Conservation (phyloP, 179 eudicot species). For the Camellia oleifera region DNA sequence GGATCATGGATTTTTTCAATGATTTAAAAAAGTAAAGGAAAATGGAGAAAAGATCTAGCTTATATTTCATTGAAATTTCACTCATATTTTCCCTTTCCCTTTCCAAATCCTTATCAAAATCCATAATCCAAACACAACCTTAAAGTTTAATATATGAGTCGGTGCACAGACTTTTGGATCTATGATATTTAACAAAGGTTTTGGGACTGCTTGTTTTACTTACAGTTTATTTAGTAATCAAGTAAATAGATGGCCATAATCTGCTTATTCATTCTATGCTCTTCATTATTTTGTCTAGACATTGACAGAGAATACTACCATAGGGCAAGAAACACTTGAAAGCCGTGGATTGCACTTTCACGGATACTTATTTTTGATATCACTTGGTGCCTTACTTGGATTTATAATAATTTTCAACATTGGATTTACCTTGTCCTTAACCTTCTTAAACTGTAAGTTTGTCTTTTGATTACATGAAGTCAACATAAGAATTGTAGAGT, state of each 20-base stretch:
- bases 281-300: conserved; percentile 28
- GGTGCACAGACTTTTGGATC: background rate
- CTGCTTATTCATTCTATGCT: background rate
- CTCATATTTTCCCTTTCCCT: no score
- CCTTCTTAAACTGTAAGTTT: conserved; percentile 62
- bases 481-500: background rate
- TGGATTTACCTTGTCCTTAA: conserved; percentile 65
- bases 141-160: background rate
- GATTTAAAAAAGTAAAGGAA: no score
- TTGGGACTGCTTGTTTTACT: background rate
- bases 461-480: background rate
- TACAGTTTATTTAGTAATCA: background rate
- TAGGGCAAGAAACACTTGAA: conserved; percentile 56
- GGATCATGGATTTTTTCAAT: background rate
- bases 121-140: no score
- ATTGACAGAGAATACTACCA: conserved; percentile 45
- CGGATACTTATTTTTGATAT: conserved; percentile 54
- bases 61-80: no score
- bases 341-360: conserved; percentile 60
- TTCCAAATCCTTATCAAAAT: no score
- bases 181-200: background rate
- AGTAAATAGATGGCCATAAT: background rate
- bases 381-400: conserved; percentile 63
- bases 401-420: conserved; percentile 47
- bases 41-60: no score